Evolutionary conservation across 1,284 basidiomycete species (phyloP).

Genomic region (Wolfiporia cocos): DNA sequence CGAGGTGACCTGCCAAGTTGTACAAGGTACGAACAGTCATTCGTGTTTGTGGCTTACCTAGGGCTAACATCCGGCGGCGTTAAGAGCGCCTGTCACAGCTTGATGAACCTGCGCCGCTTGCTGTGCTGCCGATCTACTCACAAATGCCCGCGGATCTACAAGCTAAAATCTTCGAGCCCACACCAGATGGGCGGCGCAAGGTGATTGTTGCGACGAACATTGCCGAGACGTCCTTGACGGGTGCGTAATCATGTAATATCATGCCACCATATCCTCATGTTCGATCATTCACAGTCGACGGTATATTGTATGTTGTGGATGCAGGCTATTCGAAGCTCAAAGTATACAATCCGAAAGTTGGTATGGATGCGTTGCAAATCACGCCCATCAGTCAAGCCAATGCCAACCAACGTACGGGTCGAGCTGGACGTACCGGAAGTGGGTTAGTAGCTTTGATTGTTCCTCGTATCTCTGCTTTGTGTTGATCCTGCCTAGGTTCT

Average conservation of each 20-base stretch:
- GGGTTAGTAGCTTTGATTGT: constrained; percentile 48
- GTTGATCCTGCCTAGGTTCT: constrained; percentile 51
- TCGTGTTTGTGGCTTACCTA: constrained; percentile 26
- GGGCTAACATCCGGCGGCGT: constrained; percentile 22
- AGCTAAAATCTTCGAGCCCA: constrained; percentile 96
- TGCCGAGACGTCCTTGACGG: constrained; percentile 95
- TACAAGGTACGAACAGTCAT: constrained; percentile 53
- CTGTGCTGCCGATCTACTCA: constrained; percentile 96
- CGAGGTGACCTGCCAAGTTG: constrained; percentile 88
- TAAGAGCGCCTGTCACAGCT: constrained; percentile 87
- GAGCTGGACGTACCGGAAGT: constrained; percentile 93
- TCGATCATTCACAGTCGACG: constrained; percentile 66
- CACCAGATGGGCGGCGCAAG: constrained; percentile 91
- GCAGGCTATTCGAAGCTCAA: constrained; percentile 97
- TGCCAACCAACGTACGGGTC: constrained; percentile 91
- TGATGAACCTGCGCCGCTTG: constrained; percentile 82
- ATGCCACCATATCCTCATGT: constrained; percentile 4
- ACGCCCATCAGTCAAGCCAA: constrained; percentile 99
- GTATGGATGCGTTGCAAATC: constrained; percentile 98
- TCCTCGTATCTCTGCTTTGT: neutral
- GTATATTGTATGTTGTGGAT: constrained; percentile 96
- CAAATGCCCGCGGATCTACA: constrained; percentile 99
- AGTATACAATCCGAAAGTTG: constrained; percentile 98
- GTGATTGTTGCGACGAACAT: constrained; percentile 99
- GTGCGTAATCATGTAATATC: constrained; percentile 31